Evolutionary conservation across 2,329 filamentous ascomycete genomes (phyloP).

Genomic region (Phaeoacremonium minimum): DNA sequence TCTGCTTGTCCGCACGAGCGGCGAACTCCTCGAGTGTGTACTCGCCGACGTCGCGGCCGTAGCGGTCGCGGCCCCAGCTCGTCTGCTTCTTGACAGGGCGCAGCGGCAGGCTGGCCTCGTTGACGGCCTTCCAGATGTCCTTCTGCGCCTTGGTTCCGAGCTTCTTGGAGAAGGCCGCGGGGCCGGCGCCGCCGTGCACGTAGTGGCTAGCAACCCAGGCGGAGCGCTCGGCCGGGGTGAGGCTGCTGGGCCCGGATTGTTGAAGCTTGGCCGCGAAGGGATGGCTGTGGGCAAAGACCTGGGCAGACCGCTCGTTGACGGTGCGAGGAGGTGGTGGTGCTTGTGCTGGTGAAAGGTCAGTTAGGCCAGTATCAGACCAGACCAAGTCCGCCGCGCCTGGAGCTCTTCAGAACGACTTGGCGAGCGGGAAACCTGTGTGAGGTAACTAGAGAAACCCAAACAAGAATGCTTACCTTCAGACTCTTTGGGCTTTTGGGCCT

Average conservation of each 20-base stretch:
- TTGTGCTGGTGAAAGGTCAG: constrained; percentile 15
- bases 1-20: constrained; percentile 33
- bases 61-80: constrained; percentile 46
- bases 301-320: constrained; percentile 40
- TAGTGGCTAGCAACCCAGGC: constrained; percentile 43
- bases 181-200: constrained; percentile 35
- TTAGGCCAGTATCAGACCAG: too few species aligned
- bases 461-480: constrained; percentile 6
- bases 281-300: constrained; percentile 45
- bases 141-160: constrained; percentile 43
- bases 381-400: too few species aligned
- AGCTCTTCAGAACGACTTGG: too few species aligned
- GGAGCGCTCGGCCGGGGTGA: constrained; percentile 43
- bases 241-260: constrained; percentile 36
- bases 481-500: constrained; percentile 11
- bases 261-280: constrained; percentile 41
- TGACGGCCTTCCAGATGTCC: constrained; percentile 54
- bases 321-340: constrained; percentile 34
- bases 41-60: constrained; percentile 42
- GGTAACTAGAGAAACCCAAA: background rate
- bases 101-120: constrained; percentile 46
- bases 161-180: constrained; percentile 24
- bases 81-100: constrained; percentile 27
- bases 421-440: background rate
- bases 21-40: constrained; percentile 43